Percentiles rank a stretch among this genome's conserved stretches.
phyloP scores from a whole-genome alignment of 495 filamentous ascomycete species.

The Neurospora cerealis region DNA sequence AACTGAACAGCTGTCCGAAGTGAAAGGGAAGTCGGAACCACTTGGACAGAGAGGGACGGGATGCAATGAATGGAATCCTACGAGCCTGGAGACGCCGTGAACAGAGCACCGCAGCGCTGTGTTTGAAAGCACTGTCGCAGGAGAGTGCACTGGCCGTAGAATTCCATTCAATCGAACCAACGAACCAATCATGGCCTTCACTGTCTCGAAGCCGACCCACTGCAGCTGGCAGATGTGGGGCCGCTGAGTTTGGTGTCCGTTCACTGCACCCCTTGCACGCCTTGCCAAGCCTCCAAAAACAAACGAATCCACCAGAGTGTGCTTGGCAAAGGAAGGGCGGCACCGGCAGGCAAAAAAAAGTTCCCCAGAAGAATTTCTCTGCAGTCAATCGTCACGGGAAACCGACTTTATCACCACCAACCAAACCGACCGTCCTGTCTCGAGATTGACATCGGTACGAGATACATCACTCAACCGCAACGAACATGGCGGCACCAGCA shows the following conservation, averaged over 20 bases:
- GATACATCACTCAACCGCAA: neutral
- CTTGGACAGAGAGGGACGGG: neutral
- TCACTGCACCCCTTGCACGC: neutral
- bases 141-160: neutral
- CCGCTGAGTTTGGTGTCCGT: neutral
- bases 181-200: neutral
- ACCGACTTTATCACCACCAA: neutral
- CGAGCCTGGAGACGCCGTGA: neutral
- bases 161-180: neutral
- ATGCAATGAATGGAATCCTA: neutral
- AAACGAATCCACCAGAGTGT: neutral
- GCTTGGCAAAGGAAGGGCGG: neutral
- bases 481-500: slow-evolving; percentile 36
- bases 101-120: neutral
- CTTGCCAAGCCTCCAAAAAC: neutral
- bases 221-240: neutral
- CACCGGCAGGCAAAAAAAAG: neutral
- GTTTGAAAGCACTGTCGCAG: neutral
- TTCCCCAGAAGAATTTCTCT: neutral
- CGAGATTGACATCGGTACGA: neutral
- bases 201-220: neutral
- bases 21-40: neutral
- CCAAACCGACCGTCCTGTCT: neutral
- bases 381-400: neutral
- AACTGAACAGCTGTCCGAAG: neutral